Base-by-base conservation (phyloP, 352 stramenopile genomes). In the Pythium aristosporum region DNA sequence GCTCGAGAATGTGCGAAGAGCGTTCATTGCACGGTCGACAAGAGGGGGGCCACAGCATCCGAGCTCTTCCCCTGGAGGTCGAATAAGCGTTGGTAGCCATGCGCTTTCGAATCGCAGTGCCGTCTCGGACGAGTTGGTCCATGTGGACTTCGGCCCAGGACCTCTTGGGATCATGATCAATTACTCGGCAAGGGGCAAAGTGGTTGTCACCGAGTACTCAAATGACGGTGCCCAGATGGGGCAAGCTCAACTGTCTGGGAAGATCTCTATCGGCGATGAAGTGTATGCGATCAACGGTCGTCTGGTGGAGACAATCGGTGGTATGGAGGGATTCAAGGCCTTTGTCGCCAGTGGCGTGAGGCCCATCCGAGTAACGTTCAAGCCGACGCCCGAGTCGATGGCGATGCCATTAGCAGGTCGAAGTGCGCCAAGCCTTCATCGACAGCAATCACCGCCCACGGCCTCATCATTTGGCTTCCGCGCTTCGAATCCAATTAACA, bases 101-200 rank as follows among this genome's bases (percentile, higher is more conserved):
- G 49, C 34, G 30, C 23, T 32, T 43, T n/a, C 32, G 9, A 59
- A n/a, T 41, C 32, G 46, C 41, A 32, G 7, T 16, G 18, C 41
- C 20, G n/a, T 21, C 2, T 73, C 50, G n/a, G 67, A 75, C n/a
- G 72, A 72, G 25, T 72, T 87, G 11, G 63, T 87, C 2, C 66
- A 90, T 25, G 85, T 94, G 55, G 68, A 86, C 23, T 95, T 95
- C 69, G 75, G 71, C 0, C 63, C 74, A 34, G 87, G 87, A 13
- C 87, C 83, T 2, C 68, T 95, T 23, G 85, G 85, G 1, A 86
- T 94, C 36, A 87, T 95, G 57, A 94, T 95, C 51, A 92, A 95
- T 46, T 88, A 92, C 51, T 90, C 86, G 11, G 69, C 78, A 23
- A 79, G 69, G 30, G 82, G 82, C 13, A 88, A 77, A 15, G 85